Evolutionary conservation across 2,329 filamentous ascomycete genomes (phyloP).

Genomic region (Penicillium sp.): DNA sequence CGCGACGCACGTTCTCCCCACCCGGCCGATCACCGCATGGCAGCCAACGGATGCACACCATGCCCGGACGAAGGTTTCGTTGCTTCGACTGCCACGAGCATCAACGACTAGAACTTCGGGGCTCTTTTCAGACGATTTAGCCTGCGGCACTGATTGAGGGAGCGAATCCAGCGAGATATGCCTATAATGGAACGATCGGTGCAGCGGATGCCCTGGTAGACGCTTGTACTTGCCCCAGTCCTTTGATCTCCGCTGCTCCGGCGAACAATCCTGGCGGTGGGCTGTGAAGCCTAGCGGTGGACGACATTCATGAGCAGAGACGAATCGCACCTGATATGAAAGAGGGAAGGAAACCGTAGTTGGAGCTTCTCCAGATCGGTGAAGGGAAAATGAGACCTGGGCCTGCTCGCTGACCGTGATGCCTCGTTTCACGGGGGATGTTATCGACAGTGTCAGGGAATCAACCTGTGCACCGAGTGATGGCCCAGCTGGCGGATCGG

Average conservation of each 20-base stretch:
- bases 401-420: constrained; percentile 23
- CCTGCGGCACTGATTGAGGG: constrained; percentile 15
- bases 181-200: constrained; percentile 32
- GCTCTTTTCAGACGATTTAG: constrained; percentile 1
- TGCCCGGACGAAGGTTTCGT: constrained; percentile 41
- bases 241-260: background rate
- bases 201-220: constrained; percentile 38
- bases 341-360: constrained; percentile 38
- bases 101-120: constrained; percentile 33
- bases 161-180: constrained; percentile 28
- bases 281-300: constrained; percentile 37
- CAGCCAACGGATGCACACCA: constrained; percentile 43
- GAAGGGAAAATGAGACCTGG: constrained; percentile 26
- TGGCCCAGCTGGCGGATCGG: constrained; percentile 24
- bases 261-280: constrained; percentile 2
- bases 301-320: constrained; percentile 52
- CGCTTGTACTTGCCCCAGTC: constrained; percentile 19
- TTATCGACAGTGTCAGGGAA: constrained; percentile 24
- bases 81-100: constrained; percentile 31
- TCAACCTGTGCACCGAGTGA: constrained; percentile 20
- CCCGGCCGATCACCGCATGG: constrained; percentile 40
- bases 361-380: constrained; percentile 2
- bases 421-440: constrained; percentile 9
- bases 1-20: constrained; percentile 36
- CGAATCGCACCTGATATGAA: constrained; percentile 50